These are phyloP conservation scores for Bipolaris oryzae DNA, from an alignment of 2,329 filamentous ascomycete species.

Conservation along the genomic window DNA sequence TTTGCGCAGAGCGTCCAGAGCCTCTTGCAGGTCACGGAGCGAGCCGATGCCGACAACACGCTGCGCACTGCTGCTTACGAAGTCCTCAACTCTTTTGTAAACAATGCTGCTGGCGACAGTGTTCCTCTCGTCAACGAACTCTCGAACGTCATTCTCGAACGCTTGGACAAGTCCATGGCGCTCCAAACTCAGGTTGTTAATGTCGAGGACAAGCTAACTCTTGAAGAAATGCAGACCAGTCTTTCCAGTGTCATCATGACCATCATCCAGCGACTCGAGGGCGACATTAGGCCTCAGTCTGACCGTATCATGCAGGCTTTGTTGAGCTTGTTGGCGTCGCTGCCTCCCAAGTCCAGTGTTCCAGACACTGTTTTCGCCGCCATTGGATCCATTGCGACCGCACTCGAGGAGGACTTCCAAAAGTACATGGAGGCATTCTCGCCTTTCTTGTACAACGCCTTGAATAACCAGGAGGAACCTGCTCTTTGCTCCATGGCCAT, in stretches of 20 bases:
- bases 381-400: constrained; percentile 88
- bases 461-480: constrained; percentile 94
- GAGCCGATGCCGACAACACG: constrained; percentile 80
- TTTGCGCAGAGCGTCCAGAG: constrained; percentile 91
- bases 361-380: constrained; percentile 93
- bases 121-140: constrained; percentile 79
- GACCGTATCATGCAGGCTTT: constrained; percentile 93
- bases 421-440: constrained; percentile 98
- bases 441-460: constrained; percentile 90
- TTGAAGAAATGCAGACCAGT: constrained; percentile 98
- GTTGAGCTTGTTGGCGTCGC: constrained; percentile 77
- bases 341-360: constrained; percentile 86
- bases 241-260: constrained; percentile 88
- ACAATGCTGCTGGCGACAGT: constrained; percentile 86
- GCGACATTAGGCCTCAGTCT: constrained; percentile 86
- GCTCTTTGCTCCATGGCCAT: constrained; percentile 96
- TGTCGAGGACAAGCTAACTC: constrained; percentile 91
- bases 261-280: constrained; percentile 88
- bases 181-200: constrained; percentile 94
- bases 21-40: constrained; percentile 83
- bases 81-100: constrained; percentile 92
- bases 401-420: constrained; percentile 88
- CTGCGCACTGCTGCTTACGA: constrained; percentile 96
- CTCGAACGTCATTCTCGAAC: constrained; percentile 86
- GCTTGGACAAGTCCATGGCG: constrained; percentile 85